Conservation (phyloP, 306 rosid species). For the Cucumis melo region DNA sequence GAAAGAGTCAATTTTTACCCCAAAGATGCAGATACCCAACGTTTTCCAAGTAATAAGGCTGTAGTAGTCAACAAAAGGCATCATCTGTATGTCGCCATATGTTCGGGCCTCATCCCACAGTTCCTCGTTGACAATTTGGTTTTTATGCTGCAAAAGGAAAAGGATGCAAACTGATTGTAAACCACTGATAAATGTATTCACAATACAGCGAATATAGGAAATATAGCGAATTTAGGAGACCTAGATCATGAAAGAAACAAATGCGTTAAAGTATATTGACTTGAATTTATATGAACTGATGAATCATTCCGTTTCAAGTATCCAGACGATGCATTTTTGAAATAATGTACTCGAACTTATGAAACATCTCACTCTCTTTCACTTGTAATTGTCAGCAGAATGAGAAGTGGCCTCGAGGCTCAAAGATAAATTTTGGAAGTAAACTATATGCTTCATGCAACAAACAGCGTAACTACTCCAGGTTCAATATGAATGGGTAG, state of each 20-base stretch:
- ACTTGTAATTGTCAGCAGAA: neutral
- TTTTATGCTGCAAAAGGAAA: constrained; percentile 64
- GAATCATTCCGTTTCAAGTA: neutral
- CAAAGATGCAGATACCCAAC: constrained; percentile 84
- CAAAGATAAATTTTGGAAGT: constrained; percentile 1
- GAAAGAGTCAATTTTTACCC: constrained; percentile 48
- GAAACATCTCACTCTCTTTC: neutral
- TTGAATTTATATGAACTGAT: neutral
- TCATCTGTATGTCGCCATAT: constrained; percentile 83
- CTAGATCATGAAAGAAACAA: neutral
- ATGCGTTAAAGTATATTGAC: neutral
- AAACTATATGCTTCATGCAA: neutral
- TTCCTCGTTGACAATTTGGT: constrained; percentile 84
- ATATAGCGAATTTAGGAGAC: neutral
- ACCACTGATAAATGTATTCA: neutral
- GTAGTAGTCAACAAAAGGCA: constrained; percentile 99
- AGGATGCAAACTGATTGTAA: constrained; percentile 17
- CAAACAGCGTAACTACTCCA: neutral
- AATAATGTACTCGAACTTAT: neutral
- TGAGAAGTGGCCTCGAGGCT: neutral
- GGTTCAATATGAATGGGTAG: neutral
- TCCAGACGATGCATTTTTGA: neutral
- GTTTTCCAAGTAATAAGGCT: constrained; percentile 95
- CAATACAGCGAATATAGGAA: neutral
- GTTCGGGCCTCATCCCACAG: constrained; percentile 88